These are phyloP conservation scores for Penicillium sp. DNA, from an alignment of 2,329 filamentous ascomycete species.

Conservation along the genomic window DNA sequence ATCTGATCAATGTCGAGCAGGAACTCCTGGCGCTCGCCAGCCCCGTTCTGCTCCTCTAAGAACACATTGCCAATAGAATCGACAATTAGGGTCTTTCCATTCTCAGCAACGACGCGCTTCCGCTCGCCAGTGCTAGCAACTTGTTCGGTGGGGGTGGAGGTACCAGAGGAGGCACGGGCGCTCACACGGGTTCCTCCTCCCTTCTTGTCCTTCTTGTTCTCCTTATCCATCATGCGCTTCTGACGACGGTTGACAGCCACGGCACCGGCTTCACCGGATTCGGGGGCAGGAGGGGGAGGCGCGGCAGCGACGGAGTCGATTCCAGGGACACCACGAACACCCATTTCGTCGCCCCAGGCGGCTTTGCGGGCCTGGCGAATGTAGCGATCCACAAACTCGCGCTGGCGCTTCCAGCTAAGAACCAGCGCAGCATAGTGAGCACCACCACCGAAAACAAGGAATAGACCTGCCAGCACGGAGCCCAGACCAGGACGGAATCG, in stretches of 20 bases:
- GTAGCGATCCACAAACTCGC: slow-evolving; percentile 87
- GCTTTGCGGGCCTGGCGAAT: slow-evolving; percentile 83
- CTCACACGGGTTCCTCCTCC: slow-evolving; percentile 41
- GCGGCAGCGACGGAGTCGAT: slow-evolving; percentile 47
- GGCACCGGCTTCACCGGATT: slow-evolving; percentile 51
- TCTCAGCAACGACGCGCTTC: slow-evolving; percentile 87
- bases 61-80: slow-evolving; percentile 91
- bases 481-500: slow-evolving; percentile 88
- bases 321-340: slow-evolving; percentile 65
- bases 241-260: slow-evolving; percentile 76
- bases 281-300: slow-evolving; percentile 46
- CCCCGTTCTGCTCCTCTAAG: slow-evolving; percentile 86
- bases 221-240: slow-evolving; percentile 83
- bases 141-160: slow-evolving; percentile 53
- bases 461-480: slow-evolving; percentile 75
- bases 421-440: slow-evolving; percentile 84
- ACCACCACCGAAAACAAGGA: slow-evolving; percentile 77
- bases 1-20: slow-evolving; percentile 88
- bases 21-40: slow-evolving; percentile 78
- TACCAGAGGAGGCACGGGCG: slow-evolving; percentile 44
- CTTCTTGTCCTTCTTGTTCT: slow-evolving; percentile 64
- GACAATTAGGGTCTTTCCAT: slow-evolving; percentile 91
- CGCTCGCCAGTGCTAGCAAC: slow-evolving; percentile 66
- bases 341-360: slow-evolving; percentile 83
- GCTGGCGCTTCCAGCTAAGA: slow-evolving; percentile 84